These are phyloP conservation scores for Aspergillus sparsus DNA, from an alignment of 495 filamentous ascomycete genomes.

Conservation along the genomic window DNA sequence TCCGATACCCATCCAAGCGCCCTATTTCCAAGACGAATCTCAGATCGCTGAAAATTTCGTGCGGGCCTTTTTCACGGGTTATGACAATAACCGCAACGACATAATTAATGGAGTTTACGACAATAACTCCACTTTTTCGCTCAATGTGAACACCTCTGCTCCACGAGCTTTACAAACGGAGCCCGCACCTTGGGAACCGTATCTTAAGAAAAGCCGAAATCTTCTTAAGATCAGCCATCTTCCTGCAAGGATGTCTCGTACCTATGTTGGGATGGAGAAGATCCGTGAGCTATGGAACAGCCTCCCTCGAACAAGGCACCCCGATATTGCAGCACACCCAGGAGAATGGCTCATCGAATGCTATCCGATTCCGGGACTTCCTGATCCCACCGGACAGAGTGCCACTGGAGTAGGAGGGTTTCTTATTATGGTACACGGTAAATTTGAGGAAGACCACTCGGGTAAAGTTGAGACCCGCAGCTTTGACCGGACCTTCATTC, in stretches of 20 bases:
- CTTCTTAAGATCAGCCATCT: constrained; percentile 66
- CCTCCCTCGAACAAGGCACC: constrained; percentile 76
- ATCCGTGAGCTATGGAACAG: constrained; percentile 67
- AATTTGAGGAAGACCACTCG: constrained; percentile 71
- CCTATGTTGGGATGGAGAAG: constrained; percentile 62
- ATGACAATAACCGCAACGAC: constrained; percentile 67
- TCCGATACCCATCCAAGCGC: constrained; percentile 66
- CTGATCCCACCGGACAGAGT: constrained; percentile 67
- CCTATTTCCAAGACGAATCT: constrained; percentile 74
- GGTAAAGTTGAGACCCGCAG: constrained; percentile 64
- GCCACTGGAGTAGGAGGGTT: constrained; percentile 70
- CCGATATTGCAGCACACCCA: constrained; percentile 60
- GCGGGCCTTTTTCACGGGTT: constrained; percentile 69
- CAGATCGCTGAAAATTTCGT: constrained; percentile 76
- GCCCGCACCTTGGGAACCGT: constrained; percentile 63
- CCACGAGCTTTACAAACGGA: constrained; percentile 51
- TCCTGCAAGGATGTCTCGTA: constrained; percentile 59
- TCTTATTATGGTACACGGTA: constrained; percentile 76
- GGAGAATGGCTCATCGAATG: constrained; percentile 81
- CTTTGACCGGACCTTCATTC: constrained; percentile 82
- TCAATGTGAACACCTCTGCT: constrained; percentile 67
- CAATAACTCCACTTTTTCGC: constrained; percentile 71
- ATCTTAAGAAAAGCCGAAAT: constrained; percentile 81
- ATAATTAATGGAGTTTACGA: constrained; percentile 75
- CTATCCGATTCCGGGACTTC: constrained; percentile 69